Evolutionary conservation across 2,329 filamentous ascomycete genomes (phyloP), one percentile per base, ranked within the genome.

Genomic region (Alternaria conjuncta): DNA sequence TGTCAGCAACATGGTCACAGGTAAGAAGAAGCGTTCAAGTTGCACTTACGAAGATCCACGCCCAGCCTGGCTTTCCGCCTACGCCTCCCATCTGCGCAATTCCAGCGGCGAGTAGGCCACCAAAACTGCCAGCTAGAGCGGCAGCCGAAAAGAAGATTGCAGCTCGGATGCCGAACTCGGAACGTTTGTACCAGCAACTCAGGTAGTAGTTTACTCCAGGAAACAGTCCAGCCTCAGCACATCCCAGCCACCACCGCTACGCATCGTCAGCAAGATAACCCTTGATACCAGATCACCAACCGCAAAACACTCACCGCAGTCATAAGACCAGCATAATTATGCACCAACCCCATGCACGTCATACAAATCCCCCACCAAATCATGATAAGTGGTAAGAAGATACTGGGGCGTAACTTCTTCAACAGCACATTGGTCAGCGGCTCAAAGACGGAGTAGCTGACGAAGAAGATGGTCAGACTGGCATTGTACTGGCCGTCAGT

Each of bases 381-480:
- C 90, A 97, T 96, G 74, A 96, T 96, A 30, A 86, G 82, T 3
- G 93, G 91, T 59, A 96, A 88, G 75, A 96, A 97, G 57, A 94
- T 81, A 43, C 90, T 92, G 0, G 94, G 94, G 1, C 89, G 86
- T 65, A 92, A 82, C 18, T 85, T 86, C 81, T 96, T 97, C 63
- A 97, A 88, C 23, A 97, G 80, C 50, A 95, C 83, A 76, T 97
- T 96, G 63, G 92, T 93, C 46, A 94, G 72, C 0, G 89, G 88
- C 77, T 96, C 93, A 66, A 93, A 94, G 32, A 94, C 80, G 3
- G 92, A 86, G 77, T 97, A 97, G 0, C 91, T 93, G 54, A 96
- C 85, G 82, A 96, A 97, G 82, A 97, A 97, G 70, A 96, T 90
- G 32, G 91, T 92, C 8, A 97, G 84, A 0, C 89, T 87, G 21